phyloP scores from a whole-genome alignment of 768 basidiomycete genomes.

The Phylloporus rhodoxanthus region DNA sequence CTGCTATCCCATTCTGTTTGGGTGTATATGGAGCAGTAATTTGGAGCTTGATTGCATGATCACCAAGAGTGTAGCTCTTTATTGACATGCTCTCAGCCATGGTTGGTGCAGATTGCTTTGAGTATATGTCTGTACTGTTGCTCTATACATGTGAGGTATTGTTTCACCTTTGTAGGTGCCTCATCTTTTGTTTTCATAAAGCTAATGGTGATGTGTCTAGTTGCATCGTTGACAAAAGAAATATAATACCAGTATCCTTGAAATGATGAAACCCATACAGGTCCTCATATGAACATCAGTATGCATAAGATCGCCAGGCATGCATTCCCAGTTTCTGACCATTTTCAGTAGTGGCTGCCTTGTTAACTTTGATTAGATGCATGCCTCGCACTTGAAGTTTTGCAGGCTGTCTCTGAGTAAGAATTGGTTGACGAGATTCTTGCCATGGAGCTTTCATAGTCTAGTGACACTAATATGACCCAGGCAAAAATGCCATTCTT shows the following conservation, averaged over 20 bases:
- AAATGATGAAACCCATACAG: neutral
- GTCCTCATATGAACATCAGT: slow-evolving; percentile 8
- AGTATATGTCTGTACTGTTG: too few species aligned
- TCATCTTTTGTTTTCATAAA: slow-evolving; percentile 1
- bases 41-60: too few species aligned
- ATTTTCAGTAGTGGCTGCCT: neutral
- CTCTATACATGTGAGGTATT: neutral
- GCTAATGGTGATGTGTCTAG: neutral
- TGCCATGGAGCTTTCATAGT: neutral
- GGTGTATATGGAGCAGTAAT: too few species aligned
- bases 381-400: slow-evolving; percentile 2
- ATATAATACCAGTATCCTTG: neutral
- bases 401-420: neutral
- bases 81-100: too few species aligned
- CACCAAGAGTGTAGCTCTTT: too few species aligned
- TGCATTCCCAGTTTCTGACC: too few species aligned
- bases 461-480: neutral
- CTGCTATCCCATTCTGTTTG: too few species aligned
- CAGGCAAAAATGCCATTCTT: neutral
- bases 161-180: neutral
- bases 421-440: neutral
- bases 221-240: neutral
- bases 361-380: neutral
- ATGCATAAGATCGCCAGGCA: neutral
- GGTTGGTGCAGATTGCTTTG: too few species aligned